Conservation (phyloP, 2,329 filamentous ascomycete genomes). For the Cyphellophora attinorum region DNA sequence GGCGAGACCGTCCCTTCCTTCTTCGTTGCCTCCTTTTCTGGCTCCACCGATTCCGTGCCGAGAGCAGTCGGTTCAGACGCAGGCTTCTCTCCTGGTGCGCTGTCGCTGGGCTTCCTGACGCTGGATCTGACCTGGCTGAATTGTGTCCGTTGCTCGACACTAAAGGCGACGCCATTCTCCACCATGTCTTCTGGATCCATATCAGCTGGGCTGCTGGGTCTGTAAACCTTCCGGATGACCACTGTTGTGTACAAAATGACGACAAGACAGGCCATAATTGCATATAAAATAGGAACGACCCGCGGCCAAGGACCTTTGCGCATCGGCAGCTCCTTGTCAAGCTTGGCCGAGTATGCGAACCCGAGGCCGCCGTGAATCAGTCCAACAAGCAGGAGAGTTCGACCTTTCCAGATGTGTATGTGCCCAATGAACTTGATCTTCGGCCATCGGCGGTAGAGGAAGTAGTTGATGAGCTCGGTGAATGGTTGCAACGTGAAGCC, state of each 20-base stretch:
- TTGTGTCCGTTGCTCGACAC: not conserved
- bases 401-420: constrained; percentile 45
- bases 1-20: too few relatives aligned
- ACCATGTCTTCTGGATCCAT: too few relatives aligned
- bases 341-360: constrained; percentile 35
- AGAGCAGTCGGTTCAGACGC: not conserved
- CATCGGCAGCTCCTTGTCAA: constrained; percentile 19
- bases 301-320: constrained; percentile 16
- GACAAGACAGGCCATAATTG: constrained; percentile 38
- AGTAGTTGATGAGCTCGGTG: constrained; percentile 19
- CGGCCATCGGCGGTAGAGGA: constrained; percentile 35
- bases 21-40: too few relatives aligned
- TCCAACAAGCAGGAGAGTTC: constrained; percentile 39
- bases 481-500: constrained; percentile 20
- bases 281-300: constrained; percentile 33
- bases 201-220: too few relatives aligned
- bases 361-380: constrained; percentile 49
- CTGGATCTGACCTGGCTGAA: not conserved
- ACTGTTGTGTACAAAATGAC: too few relatives aligned
- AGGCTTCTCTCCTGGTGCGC: not conserved
- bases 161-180: not conserved
- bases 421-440: constrained; percentile 14
- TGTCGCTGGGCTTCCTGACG: not conserved
- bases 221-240: too few relatives aligned
- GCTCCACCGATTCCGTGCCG: too few relatives aligned